Percentiles rank a stretch among this genome's conserved stretches.
phyloP scores from a whole-genome alignment of 257 asterid genomes.

The Fraxinus quadrangulata region DNA sequence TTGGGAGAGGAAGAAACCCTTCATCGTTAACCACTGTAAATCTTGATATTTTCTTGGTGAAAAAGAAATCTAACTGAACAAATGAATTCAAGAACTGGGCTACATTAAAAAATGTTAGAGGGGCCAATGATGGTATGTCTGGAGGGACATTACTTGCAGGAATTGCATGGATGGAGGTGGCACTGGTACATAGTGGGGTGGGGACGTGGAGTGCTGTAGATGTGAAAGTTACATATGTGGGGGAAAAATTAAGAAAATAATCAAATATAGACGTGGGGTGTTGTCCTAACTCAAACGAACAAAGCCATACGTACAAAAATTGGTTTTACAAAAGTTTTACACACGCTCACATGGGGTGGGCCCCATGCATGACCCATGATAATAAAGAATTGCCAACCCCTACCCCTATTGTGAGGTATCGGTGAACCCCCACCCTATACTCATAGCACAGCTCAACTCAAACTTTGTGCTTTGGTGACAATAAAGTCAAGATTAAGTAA shows the following conservation, averaged over 20 bases:
- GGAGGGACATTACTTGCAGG: conserved; percentile 2
- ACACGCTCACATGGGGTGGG: too few relatives aligned
- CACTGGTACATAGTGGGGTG: background rate
- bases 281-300: background rate
- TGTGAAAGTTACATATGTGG: background rate
- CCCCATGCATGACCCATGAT: too few relatives aligned
- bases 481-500: background rate
- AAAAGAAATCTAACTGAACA: background rate
- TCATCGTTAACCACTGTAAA: conserved; percentile 8
- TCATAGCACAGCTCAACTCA: too few relatives aligned
- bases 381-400: too few relatives aligned
- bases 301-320: too few relatives aligned
- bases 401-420: too few relatives aligned
- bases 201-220: background rate
- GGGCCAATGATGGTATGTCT: conserved; percentile 29
- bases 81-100: background rate
- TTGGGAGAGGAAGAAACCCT: background rate
- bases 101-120: background rate
- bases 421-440: too few relatives aligned
- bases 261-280: background rate
- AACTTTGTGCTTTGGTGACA: background rate
- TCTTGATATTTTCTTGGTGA: background rate
- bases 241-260: background rate
- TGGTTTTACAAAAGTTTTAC: too few relatives aligned
- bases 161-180: conserved; percentile 5